phyloP scores from a whole-genome alignment of 495 filamentous ascomycete species.

The Polyplosphaeria fusca region DNA sequence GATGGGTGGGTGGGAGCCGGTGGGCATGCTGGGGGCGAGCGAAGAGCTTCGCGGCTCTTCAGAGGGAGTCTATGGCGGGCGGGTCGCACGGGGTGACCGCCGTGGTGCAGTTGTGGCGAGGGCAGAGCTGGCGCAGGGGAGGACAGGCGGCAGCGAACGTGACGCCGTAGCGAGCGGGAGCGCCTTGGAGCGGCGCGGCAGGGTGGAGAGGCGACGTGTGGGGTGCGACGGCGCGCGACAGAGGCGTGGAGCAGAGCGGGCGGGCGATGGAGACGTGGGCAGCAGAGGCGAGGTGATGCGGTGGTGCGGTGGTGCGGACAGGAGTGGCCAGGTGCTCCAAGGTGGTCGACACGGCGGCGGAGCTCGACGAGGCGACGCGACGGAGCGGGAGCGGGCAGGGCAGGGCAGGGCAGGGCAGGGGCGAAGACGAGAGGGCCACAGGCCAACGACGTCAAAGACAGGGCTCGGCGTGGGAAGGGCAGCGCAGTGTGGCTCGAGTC shows the following conservation, averaged over 20 bases:
- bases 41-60: conserved; percentile 11
- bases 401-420: too few species aligned
- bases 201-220: neutral
- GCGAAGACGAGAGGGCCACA: conserved; percentile 1
- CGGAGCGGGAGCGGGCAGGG: neutral
- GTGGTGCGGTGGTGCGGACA: neutral
- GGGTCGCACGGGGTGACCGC: conserved; percentile 6
- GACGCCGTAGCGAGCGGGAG: neutral
- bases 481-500: conserved; percentile 18
- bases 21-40: conserved; percentile 25
- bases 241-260: neutral
- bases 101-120: neutral
- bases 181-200: neutral
- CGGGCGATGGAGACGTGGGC: neutral
- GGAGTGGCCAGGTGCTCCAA: neutral
- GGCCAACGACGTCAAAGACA: conserved; percentile 14
- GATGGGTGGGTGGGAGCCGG: conserved; percentile 15
- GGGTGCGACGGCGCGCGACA: neutral
- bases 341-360: conserved; percentile 16
- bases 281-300: neutral
- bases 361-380: conserved; percentile 17
- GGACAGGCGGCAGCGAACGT: conserved; percentile 27
- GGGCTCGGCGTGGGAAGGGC: neutral
- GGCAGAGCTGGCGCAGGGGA: conserved; percentile 7
- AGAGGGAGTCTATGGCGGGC: neutral